phyloP scores from a whole-genome alignment of 768 basidiomycete species.

The Kwoniella sp. region DNA sequence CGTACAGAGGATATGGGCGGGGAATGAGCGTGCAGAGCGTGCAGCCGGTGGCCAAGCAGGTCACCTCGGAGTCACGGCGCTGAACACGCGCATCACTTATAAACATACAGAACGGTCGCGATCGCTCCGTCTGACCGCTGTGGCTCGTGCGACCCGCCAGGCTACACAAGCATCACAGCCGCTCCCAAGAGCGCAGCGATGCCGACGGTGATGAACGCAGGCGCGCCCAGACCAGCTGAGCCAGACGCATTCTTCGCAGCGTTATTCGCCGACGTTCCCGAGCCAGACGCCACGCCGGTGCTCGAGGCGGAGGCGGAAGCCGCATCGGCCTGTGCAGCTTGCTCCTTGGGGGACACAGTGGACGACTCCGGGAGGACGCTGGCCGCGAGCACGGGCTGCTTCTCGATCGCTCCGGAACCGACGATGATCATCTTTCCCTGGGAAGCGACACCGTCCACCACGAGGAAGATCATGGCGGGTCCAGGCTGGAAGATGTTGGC shows the following conservation, averaged over 20 bases:
- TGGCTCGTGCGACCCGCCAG: too few species aligned
- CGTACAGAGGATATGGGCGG: too few species aligned
- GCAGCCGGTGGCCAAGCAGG: too few species aligned
- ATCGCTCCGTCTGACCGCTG: too few species aligned
- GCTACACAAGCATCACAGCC: too few species aligned
- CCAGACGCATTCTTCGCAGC: conserved; percentile 2
- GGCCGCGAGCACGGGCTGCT: conserved; percentile 29
- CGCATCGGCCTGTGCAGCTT: not conserved
- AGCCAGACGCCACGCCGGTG: not conserved
- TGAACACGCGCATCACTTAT: too few species aligned
- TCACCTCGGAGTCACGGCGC: too few species aligned
- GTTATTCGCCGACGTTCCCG: conserved; percentile 1
- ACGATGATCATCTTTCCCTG: conserved; percentile 38
- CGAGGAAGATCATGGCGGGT: conserved; percentile 46
- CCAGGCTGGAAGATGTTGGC: conserved; percentile 59
- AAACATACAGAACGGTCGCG: too few species aligned
- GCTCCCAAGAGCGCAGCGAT: not conserved
- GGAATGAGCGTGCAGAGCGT: too few species aligned
- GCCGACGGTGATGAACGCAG: not conserved
- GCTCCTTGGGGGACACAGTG: not conserved
- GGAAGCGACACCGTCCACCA: conserved; percentile 46
- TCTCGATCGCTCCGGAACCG: conserved; percentile 36
- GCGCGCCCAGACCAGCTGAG: conserved; percentile 13
- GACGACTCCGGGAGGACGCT: conserved; percentile 27
- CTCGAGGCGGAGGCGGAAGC: not conserved